phyloP scores from a whole-genome alignment of 2,329 filamentous ascomycete genomes.

The Lachnellula occidentalis region DNA sequence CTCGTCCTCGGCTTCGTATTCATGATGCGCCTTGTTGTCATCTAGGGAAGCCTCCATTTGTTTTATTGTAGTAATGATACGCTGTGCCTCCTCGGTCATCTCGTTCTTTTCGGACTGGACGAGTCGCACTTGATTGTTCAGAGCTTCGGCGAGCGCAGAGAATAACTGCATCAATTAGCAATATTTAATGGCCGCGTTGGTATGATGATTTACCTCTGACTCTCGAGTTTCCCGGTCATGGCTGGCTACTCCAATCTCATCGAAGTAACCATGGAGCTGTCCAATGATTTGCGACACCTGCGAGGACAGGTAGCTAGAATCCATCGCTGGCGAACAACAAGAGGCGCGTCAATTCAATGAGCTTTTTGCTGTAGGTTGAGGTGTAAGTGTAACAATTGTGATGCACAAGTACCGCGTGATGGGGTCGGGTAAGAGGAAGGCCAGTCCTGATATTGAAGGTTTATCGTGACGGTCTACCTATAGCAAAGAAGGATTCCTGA shows the following conservation, averaged over 20 bases:
- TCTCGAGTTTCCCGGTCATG: slow-evolving; percentile 91
- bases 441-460: not conserved
- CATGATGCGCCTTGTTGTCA: slow-evolving; percentile 60
- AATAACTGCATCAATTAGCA: slow-evolving; percentile 61
- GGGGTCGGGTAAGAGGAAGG: not conserved
- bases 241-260: slow-evolving; percentile 91
- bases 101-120: slow-evolving; percentile 86
- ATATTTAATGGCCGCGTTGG: slow-evolving; percentile 20
- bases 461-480: slow-evolving; percentile 6
- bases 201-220: slow-evolving; percentile 62
- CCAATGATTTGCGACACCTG: slow-evolving; percentile 93
- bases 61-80: slow-evolving; percentile 76
- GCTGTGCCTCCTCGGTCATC: slow-evolving; percentile 83
- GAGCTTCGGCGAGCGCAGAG: slow-evolving; percentile 80
- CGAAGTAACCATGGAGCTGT: slow-evolving; percentile 90
- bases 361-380: not conserved
- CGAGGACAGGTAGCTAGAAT: slow-evolving; percentile 86
- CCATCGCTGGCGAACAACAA: slow-evolving; percentile 50
- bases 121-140: slow-evolving; percentile 81
- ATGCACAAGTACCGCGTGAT: not conserved
- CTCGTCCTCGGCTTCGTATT: slow-evolving; percentile 59
- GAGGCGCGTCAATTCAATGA: slow-evolving; percentile 10
- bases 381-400: not conserved
- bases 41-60: slow-evolving; percentile 93
- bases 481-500: slow-evolving; percentile 21